These are phyloP conservation scores for Penicillium taxi DNA, from an alignment of 495 filamentous ascomycete genomes.

Conservation along the genomic window DNA sequence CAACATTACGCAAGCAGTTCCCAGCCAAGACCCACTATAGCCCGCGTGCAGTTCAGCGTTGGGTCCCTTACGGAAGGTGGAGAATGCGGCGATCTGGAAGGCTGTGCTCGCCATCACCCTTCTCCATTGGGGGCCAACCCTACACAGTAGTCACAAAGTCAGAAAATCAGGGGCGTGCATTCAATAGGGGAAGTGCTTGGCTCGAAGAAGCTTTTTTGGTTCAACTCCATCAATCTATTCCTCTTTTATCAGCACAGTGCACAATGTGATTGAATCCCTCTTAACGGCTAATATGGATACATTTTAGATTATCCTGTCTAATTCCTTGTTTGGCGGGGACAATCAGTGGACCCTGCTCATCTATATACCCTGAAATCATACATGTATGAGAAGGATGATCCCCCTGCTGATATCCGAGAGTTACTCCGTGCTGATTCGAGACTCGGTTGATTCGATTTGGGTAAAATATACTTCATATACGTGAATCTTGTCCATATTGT, in stretches of 20 bases:
- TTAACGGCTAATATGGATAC: too few species aligned
- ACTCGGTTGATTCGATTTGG: too few species aligned
- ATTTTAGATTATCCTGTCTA: conserved; percentile 1
- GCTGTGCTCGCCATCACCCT: conserved; percentile 27
- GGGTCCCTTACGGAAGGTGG: conserved; percentile 42
- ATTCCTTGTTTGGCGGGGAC: conserved; percentile 4
- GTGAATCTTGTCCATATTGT: too few species aligned
- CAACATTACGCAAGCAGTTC: conserved; percentile 40
- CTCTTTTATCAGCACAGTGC: too few species aligned
- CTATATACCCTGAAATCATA: conserved; percentile 4
- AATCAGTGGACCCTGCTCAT: conserved; percentile 8
- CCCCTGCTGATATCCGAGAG: conserved; percentile 5
- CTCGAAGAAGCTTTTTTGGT: conserved; percentile 1
- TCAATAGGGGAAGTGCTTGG: neutral
- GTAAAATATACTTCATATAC: too few species aligned
- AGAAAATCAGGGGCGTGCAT: neutral
- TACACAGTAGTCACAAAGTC: conserved; percentile 1
- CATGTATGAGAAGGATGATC: neutral
- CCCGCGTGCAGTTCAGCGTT: conserved; percentile 33
- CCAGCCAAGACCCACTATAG: conserved; percentile 25
- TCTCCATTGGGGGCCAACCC: conserved; percentile 2
- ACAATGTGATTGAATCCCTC: too few species aligned
- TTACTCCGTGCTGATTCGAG: too few species aligned
- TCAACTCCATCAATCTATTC: too few species aligned
- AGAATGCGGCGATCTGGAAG: conserved; percentile 37